A percentile compares a stretch with the other conserved stretches of the same genome.
These are phyloP conservation scores for Arthrobotrys iridis DNA, from an alignment of 2,329 filamentous ascomycete genomes.

Conservation along the genomic window DNA sequence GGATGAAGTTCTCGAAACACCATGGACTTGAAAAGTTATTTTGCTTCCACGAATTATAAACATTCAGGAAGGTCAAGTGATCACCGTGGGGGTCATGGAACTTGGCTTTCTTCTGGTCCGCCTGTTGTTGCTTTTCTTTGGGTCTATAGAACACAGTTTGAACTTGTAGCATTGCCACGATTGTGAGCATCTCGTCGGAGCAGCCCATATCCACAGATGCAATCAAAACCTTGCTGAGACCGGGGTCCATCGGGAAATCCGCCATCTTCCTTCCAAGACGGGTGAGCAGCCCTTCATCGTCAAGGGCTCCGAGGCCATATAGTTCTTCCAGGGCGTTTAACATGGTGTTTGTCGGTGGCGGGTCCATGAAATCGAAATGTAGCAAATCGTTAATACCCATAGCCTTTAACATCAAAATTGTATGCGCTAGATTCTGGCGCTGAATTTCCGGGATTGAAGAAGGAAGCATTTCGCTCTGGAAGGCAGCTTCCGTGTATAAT, in stretches of 20 bases:
- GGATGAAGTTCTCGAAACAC: constrained; percentile 98
- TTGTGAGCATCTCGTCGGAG: constrained; percentile 91
- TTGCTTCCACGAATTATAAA: constrained; percentile 96
- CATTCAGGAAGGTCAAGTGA: constrained; percentile 92
- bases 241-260: constrained; percentile 97
- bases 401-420: constrained; percentile 96
- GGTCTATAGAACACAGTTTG: constrained; percentile 91
- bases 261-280: constrained; percentile 95
- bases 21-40: constrained; percentile 83
- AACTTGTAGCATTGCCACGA: constrained; percentile 92
- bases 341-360: constrained; percentile 97
- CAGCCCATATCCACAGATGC: constrained; percentile 86
- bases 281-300: constrained; percentile 93
- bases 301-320: constrained; percentile 88
- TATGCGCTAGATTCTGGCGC: constrained; percentile 87
- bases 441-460: constrained; percentile 97
- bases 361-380: constrained; percentile 99
- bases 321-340: constrained; percentile 93
- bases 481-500: constrained; percentile 93
- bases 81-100: constrained; percentile 96
- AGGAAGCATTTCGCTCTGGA: constrained; percentile 95
- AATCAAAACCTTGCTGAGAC: constrained; percentile 89
- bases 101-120: constrained; percentile 96
- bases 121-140: constrained; percentile 95
- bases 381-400: constrained; percentile 99